Conservation (phyloP, 148 eudicot genomes). For the Chenopodium album region DNA sequence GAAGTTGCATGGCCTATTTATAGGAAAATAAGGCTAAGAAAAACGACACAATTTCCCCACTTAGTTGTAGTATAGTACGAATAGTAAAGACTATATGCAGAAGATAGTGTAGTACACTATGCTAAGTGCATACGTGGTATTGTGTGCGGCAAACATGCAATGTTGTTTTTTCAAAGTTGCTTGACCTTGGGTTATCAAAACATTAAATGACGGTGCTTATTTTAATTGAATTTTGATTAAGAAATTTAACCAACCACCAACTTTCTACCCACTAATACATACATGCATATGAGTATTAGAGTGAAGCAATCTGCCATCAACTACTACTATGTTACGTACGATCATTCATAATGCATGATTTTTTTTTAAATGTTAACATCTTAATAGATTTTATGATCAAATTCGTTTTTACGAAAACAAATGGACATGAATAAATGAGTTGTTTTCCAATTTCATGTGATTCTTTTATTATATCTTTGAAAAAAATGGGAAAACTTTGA, state of each 20-base stretch:
- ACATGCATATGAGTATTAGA: not conserved
- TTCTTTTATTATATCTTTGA: not conserved
- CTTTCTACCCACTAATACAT: conserved; percentile 6
- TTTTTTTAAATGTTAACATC: not conserved
- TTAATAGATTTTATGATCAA: not conserved
- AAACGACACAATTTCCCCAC: conserved; percentile 11
- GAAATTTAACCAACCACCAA: conserved; percentile 27
- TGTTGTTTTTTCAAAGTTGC: conserved; percentile 18
- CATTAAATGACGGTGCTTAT: conserved; percentile 30
- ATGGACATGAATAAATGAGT: not conserved
- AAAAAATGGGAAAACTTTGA: not conserved
- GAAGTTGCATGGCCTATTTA: conserved; percentile 25
- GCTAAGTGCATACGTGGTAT: conserved; percentile 28
- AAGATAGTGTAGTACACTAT: not conserved
- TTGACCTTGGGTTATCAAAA: conserved; percentile 23
- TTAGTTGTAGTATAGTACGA: not conserved
- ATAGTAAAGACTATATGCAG: not conserved
- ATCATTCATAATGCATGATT: not conserved
- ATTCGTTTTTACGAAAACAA: not conserved
- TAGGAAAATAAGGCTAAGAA: conserved; percentile 20
- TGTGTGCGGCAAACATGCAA: conserved; percentile 28
- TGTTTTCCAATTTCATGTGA: not conserved
- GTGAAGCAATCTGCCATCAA: conserved; percentile 8
- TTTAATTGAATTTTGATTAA: conserved; percentile 14
- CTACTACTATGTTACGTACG: not conserved